Evolutionary conservation across 306 rosid species (phyloP).

Genomic region (Inga leiocalycina): DNA sequence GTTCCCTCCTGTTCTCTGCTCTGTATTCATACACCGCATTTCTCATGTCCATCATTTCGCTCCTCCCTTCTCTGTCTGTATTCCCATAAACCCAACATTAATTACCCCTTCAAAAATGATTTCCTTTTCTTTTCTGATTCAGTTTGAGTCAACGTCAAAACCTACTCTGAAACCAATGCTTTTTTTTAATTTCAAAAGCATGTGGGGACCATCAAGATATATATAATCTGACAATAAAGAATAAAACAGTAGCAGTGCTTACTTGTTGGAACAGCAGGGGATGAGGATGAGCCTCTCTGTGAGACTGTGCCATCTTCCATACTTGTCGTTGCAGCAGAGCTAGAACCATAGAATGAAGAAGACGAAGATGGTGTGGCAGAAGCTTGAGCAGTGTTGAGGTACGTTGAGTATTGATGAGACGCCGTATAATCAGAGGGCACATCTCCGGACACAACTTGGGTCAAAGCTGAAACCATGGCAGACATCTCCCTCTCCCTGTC

Average conservation of each 20-base stretch:
- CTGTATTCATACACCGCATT: conserved; percentile 45
- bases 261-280: conserved; percentile 39
- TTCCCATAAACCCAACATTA: conserved; percentile 2
- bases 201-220: not conserved
- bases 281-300: conserved; percentile 29
- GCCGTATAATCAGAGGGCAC: not conserved
- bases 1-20: conserved; percentile 6
- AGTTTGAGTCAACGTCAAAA: not conserved
- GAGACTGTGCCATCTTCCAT: conserved; percentile 38
- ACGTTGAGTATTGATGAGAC: not conserved
- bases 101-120: not conserved
- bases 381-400: not conserved
- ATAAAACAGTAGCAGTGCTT: conserved; percentile 11
- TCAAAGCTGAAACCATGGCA: conserved; percentile 52
- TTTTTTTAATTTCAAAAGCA: not conserved
- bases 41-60: not conserved
- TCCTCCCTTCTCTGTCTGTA: conserved; percentile 28
- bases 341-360: conserved; percentile 31
- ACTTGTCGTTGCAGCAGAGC: conserved; percentile 40
- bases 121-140: not conserved
- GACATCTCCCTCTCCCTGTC: conserved; percentile 54
- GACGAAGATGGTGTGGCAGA: conserved; percentile 30
- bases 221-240: not conserved
- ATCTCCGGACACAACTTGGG: conserved; percentile 44
- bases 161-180: not conserved